A percentile compares a stretch with the other conserved stretches of the same genome.
Evolutionary conservation across 2,329 filamentous ascomycete genomes (phyloP).

Genomic region (Huntiella abstrusa): DNA sequence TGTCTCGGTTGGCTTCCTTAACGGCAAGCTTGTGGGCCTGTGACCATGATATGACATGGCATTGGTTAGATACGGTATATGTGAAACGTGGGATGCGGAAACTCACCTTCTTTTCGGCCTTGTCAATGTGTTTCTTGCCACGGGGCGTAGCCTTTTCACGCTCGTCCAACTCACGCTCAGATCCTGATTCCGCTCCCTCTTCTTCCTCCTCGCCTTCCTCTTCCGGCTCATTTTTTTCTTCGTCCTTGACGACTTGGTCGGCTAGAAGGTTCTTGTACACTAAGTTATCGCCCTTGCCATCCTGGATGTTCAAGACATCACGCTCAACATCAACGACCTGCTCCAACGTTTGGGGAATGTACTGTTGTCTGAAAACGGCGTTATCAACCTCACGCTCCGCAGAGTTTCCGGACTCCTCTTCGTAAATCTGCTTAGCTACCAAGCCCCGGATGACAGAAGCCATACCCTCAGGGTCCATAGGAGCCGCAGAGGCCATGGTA

Average conservation of each 20-base stretch:
- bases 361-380: slow-evolving; percentile 87
- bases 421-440: slow-evolving; percentile 35
- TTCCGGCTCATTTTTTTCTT: slow-evolving; percentile 19
- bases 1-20: slow-evolving; percentile 89
- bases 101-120: slow-evolving; percentile 62
- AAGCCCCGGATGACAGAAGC: slow-evolving; percentile 44
- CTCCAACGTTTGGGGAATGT: slow-evolving; percentile 87
- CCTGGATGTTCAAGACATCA: slow-evolving; percentile 58
- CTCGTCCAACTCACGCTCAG: slow-evolving; percentile 31
- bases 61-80: slow-evolving; percentile 11
- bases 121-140: slow-evolving; percentile 76
- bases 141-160: slow-evolving; percentile 46
- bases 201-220: slow-evolving; percentile 22
- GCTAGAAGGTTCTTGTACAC: slow-evolving; percentile 76
- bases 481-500: slow-evolving; percentile 35
- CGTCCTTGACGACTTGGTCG: slow-evolving; percentile 34
- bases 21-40: slow-evolving; percentile 65
- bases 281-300: slow-evolving; percentile 56
- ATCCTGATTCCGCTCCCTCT: slow-evolving; percentile 26
- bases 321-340: slow-evolving; percentile 94
- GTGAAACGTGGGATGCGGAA: neutral
- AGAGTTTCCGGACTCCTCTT: slow-evolving; percentile 29
- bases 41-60: slow-evolving; percentile 11
- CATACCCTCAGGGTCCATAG: slow-evolving; percentile 42
- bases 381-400: slow-evolving; percentile 59